These are phyloP conservation scores for Orychophragmus violaceus DNA, from an alignment of 345 rosid species.

Conservation along the genomic window DNA sequence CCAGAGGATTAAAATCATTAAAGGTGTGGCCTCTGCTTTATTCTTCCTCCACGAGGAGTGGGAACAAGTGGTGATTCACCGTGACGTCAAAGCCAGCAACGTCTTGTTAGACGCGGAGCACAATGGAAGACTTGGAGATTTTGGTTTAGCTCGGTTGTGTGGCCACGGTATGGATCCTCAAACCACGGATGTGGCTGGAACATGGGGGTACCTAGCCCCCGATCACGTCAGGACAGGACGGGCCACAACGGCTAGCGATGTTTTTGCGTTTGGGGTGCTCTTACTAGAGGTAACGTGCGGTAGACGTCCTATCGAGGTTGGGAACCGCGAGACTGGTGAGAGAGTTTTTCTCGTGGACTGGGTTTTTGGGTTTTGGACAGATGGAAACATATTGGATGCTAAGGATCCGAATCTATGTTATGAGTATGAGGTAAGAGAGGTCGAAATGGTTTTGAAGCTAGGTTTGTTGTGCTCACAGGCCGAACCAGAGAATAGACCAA, in stretches of 20 bases:
- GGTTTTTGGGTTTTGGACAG: constrained; percentile 48
- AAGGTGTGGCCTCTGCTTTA: constrained; percentile 75
- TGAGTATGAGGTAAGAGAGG: constrained; percentile 36
- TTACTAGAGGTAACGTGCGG: constrained; percentile 70
- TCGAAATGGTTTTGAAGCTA: constrained; percentile 45
- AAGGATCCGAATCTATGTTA: constrained; percentile 37
- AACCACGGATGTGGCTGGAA: constrained; percentile 78
- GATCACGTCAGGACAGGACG: constrained; percentile 45
- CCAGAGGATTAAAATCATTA: constrained; percentile 61
- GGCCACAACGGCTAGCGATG: constrained; percentile 41
- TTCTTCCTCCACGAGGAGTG: constrained; percentile 83
- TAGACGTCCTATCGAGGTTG: constrained; percentile 65
- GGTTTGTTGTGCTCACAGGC: constrained; percentile 61
- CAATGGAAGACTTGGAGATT: constrained; percentile 55
- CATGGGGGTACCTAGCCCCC: constrained; percentile 81
- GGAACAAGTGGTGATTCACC: constrained; percentile 75
- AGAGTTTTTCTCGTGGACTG: constrained; percentile 44
- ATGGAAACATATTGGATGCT: constrained; percentile 43
- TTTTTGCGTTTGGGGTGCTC: constrained; percentile 78
- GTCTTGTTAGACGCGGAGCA: constrained; percentile 67
- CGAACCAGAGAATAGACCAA: constrained; percentile 42
- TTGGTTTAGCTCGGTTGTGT: constrained; percentile 76
- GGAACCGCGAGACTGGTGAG: constrained; percentile 6
- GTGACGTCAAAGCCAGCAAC: constrained; percentile 85
- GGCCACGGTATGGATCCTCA: constrained; percentile 63